phyloP scores from a whole-genome alignment of 2,329 filamentous ascomycete species.

The Amesomyces nigricolor region DNA sequence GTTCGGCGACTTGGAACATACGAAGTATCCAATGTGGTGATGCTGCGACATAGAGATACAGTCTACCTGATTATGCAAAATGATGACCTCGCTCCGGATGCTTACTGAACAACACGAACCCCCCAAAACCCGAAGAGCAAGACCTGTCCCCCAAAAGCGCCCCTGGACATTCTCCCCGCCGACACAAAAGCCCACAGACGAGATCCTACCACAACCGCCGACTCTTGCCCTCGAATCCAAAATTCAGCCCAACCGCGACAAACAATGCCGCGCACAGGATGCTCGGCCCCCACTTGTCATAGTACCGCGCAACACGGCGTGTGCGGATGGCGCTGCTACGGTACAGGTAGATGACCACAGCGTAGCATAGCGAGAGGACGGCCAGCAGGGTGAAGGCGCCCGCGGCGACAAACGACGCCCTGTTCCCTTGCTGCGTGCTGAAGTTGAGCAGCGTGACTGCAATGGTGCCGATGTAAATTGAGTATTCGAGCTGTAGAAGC shows the following conservation, averaged over 20 bases:
- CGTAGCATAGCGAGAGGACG: conserved; percentile 72
- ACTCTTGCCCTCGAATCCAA: conserved; percentile 67
- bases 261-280: conserved; percentile 69
- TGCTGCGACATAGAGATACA: conserved; percentile 10
- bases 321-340: conserved; percentile 79
- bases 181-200: neutral
- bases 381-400: conserved; percentile 80
- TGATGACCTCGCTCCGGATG: neutral
- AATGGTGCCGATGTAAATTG: conserved; percentile 86
- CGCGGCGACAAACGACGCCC: conserved; percentile 60
- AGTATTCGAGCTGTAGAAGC: conserved; percentile 76
- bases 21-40: neutral
- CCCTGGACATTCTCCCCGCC: neutral
- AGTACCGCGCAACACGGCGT: conserved; percentile 79
- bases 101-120: neutral
- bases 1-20: neutral
- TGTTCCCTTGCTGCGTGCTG: conserved; percentile 48
- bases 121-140: neutral
- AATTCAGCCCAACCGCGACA: conserved; percentile 69
- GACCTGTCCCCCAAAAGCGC: conserved; percentile 6
- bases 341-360: conserved; percentile 79
- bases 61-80: conserved; percentile 3
- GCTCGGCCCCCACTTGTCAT: conserved; percentile 82
- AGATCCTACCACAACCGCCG: conserved; percentile 45
- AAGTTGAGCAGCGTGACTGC: conserved; percentile 82